Conservation (phyloP, 164 flowering plant genomes). For the Akebia trifoliata region DNA sequence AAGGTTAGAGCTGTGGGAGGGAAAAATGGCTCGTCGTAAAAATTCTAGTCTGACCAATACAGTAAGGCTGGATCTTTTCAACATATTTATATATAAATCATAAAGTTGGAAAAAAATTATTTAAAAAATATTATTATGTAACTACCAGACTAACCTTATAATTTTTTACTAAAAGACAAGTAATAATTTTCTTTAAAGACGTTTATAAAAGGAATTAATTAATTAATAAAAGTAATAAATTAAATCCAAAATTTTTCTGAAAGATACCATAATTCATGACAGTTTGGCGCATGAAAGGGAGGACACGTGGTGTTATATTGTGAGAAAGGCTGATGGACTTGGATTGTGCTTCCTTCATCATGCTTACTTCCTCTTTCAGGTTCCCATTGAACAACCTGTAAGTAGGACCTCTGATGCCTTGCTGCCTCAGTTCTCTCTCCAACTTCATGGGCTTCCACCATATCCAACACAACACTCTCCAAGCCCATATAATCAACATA, state of each 20-base stretch:
- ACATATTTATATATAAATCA: too few species aligned
- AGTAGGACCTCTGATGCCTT: conserved; percentile 35
- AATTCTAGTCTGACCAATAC: too few species aligned
- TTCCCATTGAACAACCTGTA: conserved; percentile 33
- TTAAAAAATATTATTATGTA: too few species aligned
- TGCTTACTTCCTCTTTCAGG: conserved; percentile 11
- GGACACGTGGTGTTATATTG: conserved; percentile 15
- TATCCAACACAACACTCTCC: conserved; percentile 19
- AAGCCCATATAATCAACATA: conserved; percentile 10
- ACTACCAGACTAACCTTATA: too few species aligned
- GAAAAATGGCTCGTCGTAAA: too few species aligned
- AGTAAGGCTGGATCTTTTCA: too few species aligned
- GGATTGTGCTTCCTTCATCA: conserved; percentile 13
- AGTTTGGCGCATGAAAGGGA: conserved; percentile 9
- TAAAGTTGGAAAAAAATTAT: too few species aligned
- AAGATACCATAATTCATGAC: conserved; percentile 13
- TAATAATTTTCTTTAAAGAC: too few species aligned
- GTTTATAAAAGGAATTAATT: too few species aligned
- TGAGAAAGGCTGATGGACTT: conserved; percentile 26
- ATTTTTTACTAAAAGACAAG: too few species aligned
- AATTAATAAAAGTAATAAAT: neutral
- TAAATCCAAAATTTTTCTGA: too few species aligned
- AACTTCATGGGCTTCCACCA: conserved; percentile 38
- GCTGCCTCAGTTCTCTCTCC: conserved; percentile 25
- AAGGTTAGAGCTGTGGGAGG: too few species aligned